phyloP scores from a whole-genome alignment of 371 early-diverging fungal genomes.

The Chytridium lagenaria region DNA sequence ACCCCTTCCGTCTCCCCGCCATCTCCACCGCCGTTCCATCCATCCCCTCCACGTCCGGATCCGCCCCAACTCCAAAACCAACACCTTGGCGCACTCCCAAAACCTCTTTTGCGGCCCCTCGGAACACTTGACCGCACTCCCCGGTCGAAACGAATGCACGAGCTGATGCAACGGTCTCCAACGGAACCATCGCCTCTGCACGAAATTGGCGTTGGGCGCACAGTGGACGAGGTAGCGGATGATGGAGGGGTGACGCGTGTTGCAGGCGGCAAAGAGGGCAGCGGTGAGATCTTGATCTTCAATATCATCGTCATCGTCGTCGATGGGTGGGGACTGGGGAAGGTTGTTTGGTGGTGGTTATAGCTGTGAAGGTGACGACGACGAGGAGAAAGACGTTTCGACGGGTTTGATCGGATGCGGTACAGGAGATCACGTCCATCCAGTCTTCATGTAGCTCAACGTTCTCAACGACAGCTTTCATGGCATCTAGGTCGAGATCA shows the following conservation, averaged over 20 bases:
- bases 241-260: background rate
- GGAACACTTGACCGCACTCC: too few relatives aligned
- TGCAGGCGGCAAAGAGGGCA: conserved; percentile 4
- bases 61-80: background rate
- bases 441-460: too few relatives aligned
- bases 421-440: too few relatives aligned
- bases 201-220: background rate
- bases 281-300: background rate
- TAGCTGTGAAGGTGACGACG: too few relatives aligned
- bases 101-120: background rate
- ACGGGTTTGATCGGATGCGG: too few relatives aligned
- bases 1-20: background rate
- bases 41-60: background rate
- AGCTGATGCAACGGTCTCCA: background rate
- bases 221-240: background rate
- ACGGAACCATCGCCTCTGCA: background rate
- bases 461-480: too few relatives aligned
- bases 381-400: too few relatives aligned
- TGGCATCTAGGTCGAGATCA: too few relatives aligned
- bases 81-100: background rate
- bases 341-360: too few relatives aligned
- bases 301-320: too few relatives aligned
- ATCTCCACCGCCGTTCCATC: conserved; percentile 1
- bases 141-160: background rate
- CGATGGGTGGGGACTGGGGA: too few relatives aligned